Conservation (phyloP, 2,329 filamentous ascomycete genomes). For the Pseudogymnoascus sp. region DNA sequence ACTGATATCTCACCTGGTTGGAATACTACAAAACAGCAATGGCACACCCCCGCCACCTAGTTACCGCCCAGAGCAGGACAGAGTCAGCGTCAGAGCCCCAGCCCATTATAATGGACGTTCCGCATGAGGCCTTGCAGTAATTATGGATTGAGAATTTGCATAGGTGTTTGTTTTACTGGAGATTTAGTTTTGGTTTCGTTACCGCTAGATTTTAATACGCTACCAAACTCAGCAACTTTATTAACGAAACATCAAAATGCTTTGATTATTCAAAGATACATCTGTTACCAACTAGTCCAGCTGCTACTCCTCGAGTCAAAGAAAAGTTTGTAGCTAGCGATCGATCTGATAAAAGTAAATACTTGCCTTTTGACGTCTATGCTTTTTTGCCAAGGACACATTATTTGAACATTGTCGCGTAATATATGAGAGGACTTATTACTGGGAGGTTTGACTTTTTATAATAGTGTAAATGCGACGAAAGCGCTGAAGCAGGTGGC, state of each 20-base stretch:
- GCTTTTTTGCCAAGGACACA: not conserved
- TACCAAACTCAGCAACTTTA: conserved; percentile 10
- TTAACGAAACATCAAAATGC: not conserved
- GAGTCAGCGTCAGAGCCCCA: not conserved
- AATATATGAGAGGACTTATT: not conserved
- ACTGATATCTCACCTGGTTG: conserved; percentile 13
- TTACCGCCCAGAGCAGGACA: conserved; percentile 10
- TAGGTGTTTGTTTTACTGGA: conserved; percentile 11
- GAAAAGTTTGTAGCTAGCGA: conserved; percentile 9
- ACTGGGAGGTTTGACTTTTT: not conserved
- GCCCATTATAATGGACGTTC: conserved; percentile 2
- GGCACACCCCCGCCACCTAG: conserved; percentile 1
- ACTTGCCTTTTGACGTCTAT: not conserved
- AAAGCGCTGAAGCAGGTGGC: not conserved
- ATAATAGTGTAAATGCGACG: not conserved
- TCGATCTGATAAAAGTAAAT: conserved; percentile 8
- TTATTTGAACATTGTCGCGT: not conserved
- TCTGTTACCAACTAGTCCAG: not conserved
- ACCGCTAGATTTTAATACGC: conserved; percentile 11
- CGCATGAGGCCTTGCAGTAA: conserved; percentile 5
- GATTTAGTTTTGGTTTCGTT: conserved; percentile 10
- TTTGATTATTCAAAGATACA: conserved; percentile 7
- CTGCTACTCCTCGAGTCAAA: not conserved
- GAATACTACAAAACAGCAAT: conserved; percentile 7
- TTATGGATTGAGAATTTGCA: conserved; percentile 11